Evolutionary conservation across 495 filamentous ascomycete species (phyloP), one percentile per base, ranked within the genome.

Genomic region (Paragyromitra xinjiangensis): DNA sequence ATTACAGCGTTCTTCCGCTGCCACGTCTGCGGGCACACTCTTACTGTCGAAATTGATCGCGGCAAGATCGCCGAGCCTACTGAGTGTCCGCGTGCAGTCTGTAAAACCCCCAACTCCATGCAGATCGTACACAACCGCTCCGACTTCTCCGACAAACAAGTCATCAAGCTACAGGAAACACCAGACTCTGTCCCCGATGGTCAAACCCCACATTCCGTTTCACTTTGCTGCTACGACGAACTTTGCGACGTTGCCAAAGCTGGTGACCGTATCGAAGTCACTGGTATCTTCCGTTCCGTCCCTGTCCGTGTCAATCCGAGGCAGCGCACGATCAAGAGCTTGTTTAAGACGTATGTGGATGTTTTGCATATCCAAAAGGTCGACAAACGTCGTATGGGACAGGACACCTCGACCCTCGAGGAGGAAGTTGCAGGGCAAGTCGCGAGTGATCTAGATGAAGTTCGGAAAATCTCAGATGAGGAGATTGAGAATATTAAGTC

Each of bases 301-400:
- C 94, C 94, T 34, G 94, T 98, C 61, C 92, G 96, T n/a, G 90
- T 98, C 73, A 98, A 97, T 82, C 94, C 95, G 51, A 90, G 94
- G 9, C 94, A 97, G 85, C 87, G 96, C 64, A 92, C 93, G 0
- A 91, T 98, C 81, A 98, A 97, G 86, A 90, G 91, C 64, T 88
- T 98, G 22, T 97, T 97, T 88, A 99, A 98, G 87, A 99, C 95
- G 0, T 99, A 97, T 80, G 90, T 99, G 76, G 95, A 99, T 83
- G 92, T 94, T 34, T 85, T 98, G 29, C 96, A 99, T 80, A 92
- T 98, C 42, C 94, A 98, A 84, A 99, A 99, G 83, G 92, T 94
- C 22, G 96, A 99, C 85, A 93, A 93, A 82, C 94, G 92, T 84
- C 90, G 97, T 67, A 88, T 99, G 87, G 95, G 95, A 48, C 91